Base-by-base conservation (phyloP, 1,284 basidiomycete genomes). In the Ceratobasidium sp. region DNA sequence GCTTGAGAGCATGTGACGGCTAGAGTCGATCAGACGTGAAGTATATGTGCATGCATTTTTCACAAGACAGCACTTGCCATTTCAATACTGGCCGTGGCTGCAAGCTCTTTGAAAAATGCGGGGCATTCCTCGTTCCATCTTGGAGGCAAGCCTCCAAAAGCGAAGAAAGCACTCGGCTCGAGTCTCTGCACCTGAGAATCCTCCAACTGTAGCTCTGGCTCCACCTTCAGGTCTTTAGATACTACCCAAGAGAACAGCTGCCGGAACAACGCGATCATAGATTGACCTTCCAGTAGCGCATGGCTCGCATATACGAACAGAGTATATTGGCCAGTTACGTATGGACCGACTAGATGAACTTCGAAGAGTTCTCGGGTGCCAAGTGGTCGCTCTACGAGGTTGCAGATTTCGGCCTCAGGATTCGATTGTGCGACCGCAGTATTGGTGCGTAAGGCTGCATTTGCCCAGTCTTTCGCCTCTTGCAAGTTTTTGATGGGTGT, bases 251-350 rank as follows among this genome's bases (percentile, higher is more conserved):
- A 23, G 15, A 61, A 42, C 17, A 73, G 11, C 5, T 54, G 54
- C n/a, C 39, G 37, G 11, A 61, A 8, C 23, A 73, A 33, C n/a
- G 54, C 68, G 23, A 73, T 45, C 42, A 61, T 56, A 31, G 68
- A n/a, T 8, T 73, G 35, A 0, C 68, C 68, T 39, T 73, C 68
- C 28, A 61, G 13, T 0, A 73, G 5, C 17, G 68, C 68, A 73
- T 73, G 68, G 26, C 68, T 73, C 68, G 37, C 33, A 33, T 73
- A 73, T 47, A 49, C 42, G n/a, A 73, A 73, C 37, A 73, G 28
- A 10, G 68, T 73, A n/a, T 58, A 45, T n/a, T 73, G 35, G 28
- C 56, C 56, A n/a, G 56, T 56, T 13, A 35, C 13, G 31, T 73
- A 42, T 20, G 68, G 68, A 5, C 68, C 68, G 23, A 49, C 7